phyloP scores from a whole-genome alignment of 345 rosid species.

The Bruguiera parviflora region DNA sequence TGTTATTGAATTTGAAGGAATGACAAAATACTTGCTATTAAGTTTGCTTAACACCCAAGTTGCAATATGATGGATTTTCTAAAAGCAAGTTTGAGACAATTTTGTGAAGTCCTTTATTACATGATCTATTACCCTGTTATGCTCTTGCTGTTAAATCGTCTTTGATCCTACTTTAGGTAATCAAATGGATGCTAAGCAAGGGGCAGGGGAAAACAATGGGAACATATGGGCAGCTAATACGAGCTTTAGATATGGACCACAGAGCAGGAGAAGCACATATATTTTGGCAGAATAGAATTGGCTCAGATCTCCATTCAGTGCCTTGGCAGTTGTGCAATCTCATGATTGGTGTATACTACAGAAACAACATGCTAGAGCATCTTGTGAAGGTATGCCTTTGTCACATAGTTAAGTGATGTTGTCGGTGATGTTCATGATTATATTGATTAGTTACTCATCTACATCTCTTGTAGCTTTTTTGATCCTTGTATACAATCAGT shows the following conservation, averaged over 20 bases:
- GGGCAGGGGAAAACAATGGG: constrained; percentile 94
- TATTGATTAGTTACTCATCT: constrained; percentile 1
- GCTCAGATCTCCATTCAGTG: constrained; percentile 77
- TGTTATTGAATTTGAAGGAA: neutral
- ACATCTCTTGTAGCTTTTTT: no score
- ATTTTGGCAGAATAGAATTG: constrained; percentile 75
- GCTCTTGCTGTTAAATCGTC: neutral
- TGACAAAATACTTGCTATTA: neutral
- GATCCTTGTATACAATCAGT: no score
- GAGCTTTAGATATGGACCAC: constrained; percentile 84
- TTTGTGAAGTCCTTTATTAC: neutral
- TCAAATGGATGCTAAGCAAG: constrained; percentile 98
- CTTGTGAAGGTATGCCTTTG: constrained; percentile 57
- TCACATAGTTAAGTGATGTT: constrained; percentile 1
- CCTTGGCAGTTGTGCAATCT: constrained; percentile 78
- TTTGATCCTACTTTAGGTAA: constrained; percentile 42
- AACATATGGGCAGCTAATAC: constrained; percentile 62
- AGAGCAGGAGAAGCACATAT: constrained; percentile 85
- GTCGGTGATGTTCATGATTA: neutral
- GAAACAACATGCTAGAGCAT: constrained; percentile 75
- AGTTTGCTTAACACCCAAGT: neutral
- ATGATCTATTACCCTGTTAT: neutral
- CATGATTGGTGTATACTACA: constrained; percentile 73
- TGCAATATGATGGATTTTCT: neutral
- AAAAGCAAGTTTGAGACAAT: neutral